Base-by-base conservation (phyloP, 805 yeast species). In the Kuraishia molischiana region DNA sequence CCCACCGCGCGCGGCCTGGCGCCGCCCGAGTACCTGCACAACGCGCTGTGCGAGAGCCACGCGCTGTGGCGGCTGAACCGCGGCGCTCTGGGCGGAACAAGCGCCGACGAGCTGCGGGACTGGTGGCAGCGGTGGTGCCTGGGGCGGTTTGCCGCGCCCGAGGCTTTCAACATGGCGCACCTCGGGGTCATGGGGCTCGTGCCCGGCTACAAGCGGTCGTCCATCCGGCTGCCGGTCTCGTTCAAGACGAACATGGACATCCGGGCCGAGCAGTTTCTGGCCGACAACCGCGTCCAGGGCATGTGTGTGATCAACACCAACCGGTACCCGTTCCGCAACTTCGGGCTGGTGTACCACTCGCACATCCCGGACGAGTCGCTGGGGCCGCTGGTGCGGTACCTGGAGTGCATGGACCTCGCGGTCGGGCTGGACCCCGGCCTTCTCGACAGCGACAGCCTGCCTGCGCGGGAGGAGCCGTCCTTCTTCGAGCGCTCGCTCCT, bases 71-170 rank as follows among this genome's bases (percentile, higher is more conserved):
- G 42, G 13, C 42, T 65, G 14, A 56, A 61, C 35, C 44, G 53
- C 40, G 66, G 66, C 4, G 39, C 54, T 5, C 34, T 62, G 22
- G 37, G 35, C 8, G 8, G 43, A 47, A 36, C 38, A 37, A 10
- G 39, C 34, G 30, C 24, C 4, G 38, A 34, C 1, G 45, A 37
- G n/a, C 34, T 56, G 5, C 41, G 41, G 20, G 41, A 42, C 15
- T 65, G 69, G 69, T 66, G 68, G 67, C 40, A 32, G 3, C 38
- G 38, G 2, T 66, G 69, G 68, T 39, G 58, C 3, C 31, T n/a
- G 2, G 49, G 54, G 38, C 46, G 49, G 24, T 54, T 35, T 6
- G 18, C 58, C 20, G 54, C 51, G 28, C 48, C 48, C 28, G 24
- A 29, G 6, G 48, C 52, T 3, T 58, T 42, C 32, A 44, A 48